Conservation (phyloP, 805 yeast genomes). For the Candida suzukii region DNA sequence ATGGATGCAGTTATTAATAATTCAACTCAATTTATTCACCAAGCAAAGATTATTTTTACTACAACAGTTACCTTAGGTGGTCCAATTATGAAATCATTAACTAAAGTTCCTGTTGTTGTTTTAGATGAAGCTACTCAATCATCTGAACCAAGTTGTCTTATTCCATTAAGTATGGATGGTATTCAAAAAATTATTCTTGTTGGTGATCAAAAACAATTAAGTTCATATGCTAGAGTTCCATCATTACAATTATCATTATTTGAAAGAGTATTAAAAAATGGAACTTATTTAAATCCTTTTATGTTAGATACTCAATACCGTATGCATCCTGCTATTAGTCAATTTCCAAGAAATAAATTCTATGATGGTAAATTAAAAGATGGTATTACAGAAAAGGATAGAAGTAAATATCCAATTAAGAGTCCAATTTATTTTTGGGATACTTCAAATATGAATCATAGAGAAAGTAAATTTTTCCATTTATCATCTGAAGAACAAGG, state of each 20-base stretch:
- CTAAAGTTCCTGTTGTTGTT: constrained; percentile 50
- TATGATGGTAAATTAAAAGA: constrained; percentile 66
- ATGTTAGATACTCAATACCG: constrained; percentile 85
- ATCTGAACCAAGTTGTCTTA: constrained; percentile 63
- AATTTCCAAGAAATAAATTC: constrained; percentile 76
- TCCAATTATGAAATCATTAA: constrained; percentile 47
- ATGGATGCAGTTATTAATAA: constrained; percentile 36
- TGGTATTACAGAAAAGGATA: constrained; percentile 51
- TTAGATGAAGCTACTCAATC: constrained; percentile 80
- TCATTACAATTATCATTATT: constrained; percentile 59
- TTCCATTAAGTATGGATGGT: constrained; percentile 64
- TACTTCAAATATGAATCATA: constrained; percentile 34
- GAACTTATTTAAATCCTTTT: constrained; percentile 51
- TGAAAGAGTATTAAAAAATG: constrained; percentile 58
- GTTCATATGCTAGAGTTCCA: constrained; percentile 65
- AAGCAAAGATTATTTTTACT: constrained; percentile 64
- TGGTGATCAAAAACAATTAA: constrained; percentile 71
- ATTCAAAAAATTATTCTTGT: constrained; percentile 64
- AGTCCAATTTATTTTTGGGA: constrained; percentile 58
- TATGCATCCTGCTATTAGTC: constrained; percentile 90
- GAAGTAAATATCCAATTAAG: constrained; percentile 38
- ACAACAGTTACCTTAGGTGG: constrained; percentile 73
- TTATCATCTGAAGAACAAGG: constrained; percentile 35
- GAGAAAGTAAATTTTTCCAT: constrained; percentile 43
- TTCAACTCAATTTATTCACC: constrained; percentile 45